Conservation (phyloP, 1,284 basidiomycete species). For the Marasmius sp. region DNA sequence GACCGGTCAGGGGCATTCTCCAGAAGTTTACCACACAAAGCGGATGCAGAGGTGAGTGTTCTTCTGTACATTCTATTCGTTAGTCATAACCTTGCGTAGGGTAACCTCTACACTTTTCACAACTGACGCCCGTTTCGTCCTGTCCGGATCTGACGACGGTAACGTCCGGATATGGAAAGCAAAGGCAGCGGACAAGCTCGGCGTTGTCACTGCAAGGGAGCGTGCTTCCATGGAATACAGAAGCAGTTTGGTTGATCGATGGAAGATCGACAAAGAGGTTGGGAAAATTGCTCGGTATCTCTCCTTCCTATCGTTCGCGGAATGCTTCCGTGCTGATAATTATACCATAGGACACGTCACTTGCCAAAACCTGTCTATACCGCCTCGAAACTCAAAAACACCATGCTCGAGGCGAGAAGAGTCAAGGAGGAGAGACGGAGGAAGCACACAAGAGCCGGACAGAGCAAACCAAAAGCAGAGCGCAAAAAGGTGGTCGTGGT, state of each 20-base stretch:
- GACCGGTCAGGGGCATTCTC: constrained; percentile 78
- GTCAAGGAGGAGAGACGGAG: constrained; percentile 94
- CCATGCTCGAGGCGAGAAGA: constrained; percentile 88
- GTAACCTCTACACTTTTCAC: constrained; percentile 80
- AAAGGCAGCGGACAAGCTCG: constrained; percentile 89
- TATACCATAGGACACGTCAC: constrained; percentile 66
- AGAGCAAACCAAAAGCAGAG: constrained; percentile 90
- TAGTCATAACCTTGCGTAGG: constrained; percentile 39
- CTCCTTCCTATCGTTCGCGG: constrained; percentile 10
- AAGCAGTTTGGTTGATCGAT: constrained; percentile 84
- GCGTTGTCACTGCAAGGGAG: constrained; percentile 90
- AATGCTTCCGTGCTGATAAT: constrained; percentile 3
- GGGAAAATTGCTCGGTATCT: constrained; percentile 77
- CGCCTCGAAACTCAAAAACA: constrained; percentile 84
- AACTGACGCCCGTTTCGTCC: constrained; percentile 88
- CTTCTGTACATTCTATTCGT: neutral
- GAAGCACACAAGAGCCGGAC: constrained; percentile 83
- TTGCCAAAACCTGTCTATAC: constrained; percentile 90
- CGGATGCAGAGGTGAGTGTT: constrained; percentile 88
- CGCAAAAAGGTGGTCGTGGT: constrained; percentile 82
- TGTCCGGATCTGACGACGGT: constrained; percentile 95
- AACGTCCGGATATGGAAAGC: constrained; percentile 98
- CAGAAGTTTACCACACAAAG: constrained; percentile 97
- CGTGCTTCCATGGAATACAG: constrained; percentile 92
- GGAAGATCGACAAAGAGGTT: constrained; percentile 85